Evolutionary conservation across 805 yeast species (phyloP).

Genomic region (Kluyveromyces aestuarii): DNA sequence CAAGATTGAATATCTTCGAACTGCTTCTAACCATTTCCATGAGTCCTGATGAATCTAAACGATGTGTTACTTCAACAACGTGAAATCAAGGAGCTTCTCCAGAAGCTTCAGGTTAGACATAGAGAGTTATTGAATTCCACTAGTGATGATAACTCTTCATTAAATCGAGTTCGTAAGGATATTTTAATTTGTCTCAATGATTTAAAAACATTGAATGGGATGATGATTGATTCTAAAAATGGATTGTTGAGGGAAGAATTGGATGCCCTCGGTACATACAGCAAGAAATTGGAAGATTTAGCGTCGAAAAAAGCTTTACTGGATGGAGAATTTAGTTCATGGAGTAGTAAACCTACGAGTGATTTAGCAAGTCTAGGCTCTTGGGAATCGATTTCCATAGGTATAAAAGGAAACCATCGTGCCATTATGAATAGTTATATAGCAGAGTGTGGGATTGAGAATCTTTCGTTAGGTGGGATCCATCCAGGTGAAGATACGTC

Average conservation of each 20-base stretch:
- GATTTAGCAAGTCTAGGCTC: not conserved
- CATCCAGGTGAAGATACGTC: not conserved
- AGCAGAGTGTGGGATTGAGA: conserved; percentile 16
- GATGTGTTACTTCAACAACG: conserved; percentile 20
- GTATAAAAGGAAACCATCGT: conserved; percentile 13
- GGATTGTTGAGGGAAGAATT: conserved; percentile 15
- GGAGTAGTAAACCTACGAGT: conserved; percentile 3
- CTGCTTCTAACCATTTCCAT: not conserved
- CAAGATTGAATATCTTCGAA: not conserved
- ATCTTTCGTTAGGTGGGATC: conserved; percentile 13
- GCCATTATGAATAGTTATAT: conserved; percentile 15
- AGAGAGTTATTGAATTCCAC: conserved; percentile 13
- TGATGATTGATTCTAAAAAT: conserved; percentile 18
- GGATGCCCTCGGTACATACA: conserved; percentile 5
- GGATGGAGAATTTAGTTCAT: conserved; percentile 2
- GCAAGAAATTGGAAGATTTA: conserved; percentile 9
- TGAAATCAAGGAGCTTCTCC: conserved; percentile 15
- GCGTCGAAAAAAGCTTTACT: conserved; percentile 7
- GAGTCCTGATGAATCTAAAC: not conserved
- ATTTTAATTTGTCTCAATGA: conserved; percentile 23
- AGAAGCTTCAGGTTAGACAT: conserved; percentile 15
- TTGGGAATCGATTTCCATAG: conserved; percentile 2
- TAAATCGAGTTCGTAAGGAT: conserved; percentile 19
- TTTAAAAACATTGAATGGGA: conserved; percentile 16
- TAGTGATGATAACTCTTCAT: conserved; percentile 6